Conservation (phyloP, 2,329 filamentous ascomycete genomes). For the Colletotrichum falcatum region DNA sequence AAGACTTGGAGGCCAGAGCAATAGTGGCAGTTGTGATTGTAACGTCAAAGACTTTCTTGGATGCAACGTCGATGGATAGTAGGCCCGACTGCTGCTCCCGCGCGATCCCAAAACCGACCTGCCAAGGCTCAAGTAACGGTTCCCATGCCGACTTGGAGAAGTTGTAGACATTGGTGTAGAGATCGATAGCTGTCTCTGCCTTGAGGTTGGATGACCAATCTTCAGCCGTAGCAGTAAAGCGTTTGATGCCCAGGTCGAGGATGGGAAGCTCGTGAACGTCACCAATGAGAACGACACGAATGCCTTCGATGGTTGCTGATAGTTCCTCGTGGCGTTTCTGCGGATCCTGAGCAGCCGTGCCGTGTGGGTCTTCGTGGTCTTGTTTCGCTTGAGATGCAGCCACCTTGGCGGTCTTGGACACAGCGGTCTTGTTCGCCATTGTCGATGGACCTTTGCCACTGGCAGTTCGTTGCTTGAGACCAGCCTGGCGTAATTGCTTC, state of each 20-base stretch:
- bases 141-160: constrained; percentile 99
- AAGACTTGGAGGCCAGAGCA: constrained; percentile 90
- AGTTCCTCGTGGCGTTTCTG: constrained; percentile 75
- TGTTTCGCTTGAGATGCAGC: constrained; percentile 46
- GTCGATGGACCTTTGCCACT: constrained; percentile 69
- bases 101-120: constrained; percentile 89
- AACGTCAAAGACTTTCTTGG: constrained; percentile 90
- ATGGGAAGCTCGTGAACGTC: constrained; percentile 96
- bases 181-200: constrained; percentile 90
- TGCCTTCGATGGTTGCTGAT: constrained; percentile 85
- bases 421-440: constrained; percentile 56
- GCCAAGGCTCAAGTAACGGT: constrained; percentile 95
- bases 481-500: constrained; percentile 62
- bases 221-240: constrained; percentile 84
- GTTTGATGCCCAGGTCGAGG: constrained; percentile 92
- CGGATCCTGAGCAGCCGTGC: constrained; percentile 38
- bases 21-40: constrained; percentile 95
- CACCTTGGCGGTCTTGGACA: constrained; percentile 50
- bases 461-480: constrained; percentile 66
- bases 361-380: constrained; percentile 21
- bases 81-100: constrained; percentile 81
- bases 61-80: constrained; percentile 86
- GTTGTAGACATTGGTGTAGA: constrained; percentile 97
- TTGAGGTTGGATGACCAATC: constrained; percentile 93
- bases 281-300: constrained; percentile 93